Percentiles rank a stretch among this genome's conserved stretches.
These are phyloP conservation scores for Dipodascus geniculatus DNA, from an alignment of 805 yeast genomes.

Conservation along the genomic window DNA sequence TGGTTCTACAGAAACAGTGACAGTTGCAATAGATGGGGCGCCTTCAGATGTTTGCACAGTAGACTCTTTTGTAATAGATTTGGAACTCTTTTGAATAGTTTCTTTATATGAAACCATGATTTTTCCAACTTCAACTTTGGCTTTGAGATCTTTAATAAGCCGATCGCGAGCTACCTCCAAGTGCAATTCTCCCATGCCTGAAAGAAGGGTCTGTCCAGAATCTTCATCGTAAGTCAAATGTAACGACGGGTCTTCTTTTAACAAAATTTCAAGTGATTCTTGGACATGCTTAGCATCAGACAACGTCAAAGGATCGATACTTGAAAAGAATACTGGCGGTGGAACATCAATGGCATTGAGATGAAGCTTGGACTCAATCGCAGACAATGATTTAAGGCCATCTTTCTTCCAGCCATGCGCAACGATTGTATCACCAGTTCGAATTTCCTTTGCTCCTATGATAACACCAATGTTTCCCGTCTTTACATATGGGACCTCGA, in stretches of 20 bases:
- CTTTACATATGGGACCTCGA: slow-evolving; percentile 48
- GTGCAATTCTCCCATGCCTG: slow-evolving; percentile 98
- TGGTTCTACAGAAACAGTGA: slow-evolving; percentile 20
- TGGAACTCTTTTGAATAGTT: slow-evolving; percentile 27
- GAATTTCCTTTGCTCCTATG: slow-evolving; percentile 55
- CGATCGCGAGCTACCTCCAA: slow-evolving; percentile 79
- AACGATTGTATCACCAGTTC: slow-evolving; percentile 86
- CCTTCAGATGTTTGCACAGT: slow-evolving; percentile 19
- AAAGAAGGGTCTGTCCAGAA: slow-evolving; percentile 72
- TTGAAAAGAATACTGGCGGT: slow-evolving; percentile 83
- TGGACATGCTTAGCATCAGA: slow-evolving; percentile 73
- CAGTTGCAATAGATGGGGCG: slow-evolving; percentile 20
- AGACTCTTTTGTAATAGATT: slow-evolving; percentile 15
- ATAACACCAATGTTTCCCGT: slow-evolving; percentile 89
- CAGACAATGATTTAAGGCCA: slow-evolving; percentile 36
- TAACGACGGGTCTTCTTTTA: slow-evolving; percentile 88
- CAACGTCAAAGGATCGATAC: slow-evolving; percentile 70
- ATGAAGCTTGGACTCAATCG: slow-evolving; percentile 32
- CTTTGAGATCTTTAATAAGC: slow-evolving; percentile 68
- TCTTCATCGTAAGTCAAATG: slow-evolving; percentile 63
- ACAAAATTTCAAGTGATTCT: slow-evolving; percentile 47
- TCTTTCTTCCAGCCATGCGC: slow-evolving; percentile 45
- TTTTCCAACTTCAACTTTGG: slow-evolving; percentile 66
- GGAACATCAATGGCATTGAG: slow-evolving; percentile 76
- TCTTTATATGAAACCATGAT: slow-evolving; percentile 89